Percentiles rank a stretch among this genome's conserved stretches.
Conservation (phyloP, 768 basidiomycete genomes). For the Leccinum ochraceum region DNA sequence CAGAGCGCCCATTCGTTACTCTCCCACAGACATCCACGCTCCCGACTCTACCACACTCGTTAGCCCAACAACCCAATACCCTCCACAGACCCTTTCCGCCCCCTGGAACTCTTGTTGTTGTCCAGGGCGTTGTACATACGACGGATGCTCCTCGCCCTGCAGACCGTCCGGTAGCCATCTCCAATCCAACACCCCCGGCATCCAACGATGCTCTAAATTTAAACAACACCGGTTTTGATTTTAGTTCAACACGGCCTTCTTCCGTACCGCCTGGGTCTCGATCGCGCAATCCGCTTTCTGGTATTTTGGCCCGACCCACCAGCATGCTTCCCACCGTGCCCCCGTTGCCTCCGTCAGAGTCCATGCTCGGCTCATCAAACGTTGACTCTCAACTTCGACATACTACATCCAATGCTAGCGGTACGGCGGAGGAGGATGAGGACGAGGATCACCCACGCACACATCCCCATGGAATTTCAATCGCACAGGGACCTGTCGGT, state of each 20-base stretch:
- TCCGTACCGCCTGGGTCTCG: conserved; percentile 32
- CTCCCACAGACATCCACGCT: conserved; percentile 16
- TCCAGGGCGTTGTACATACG: conserved; percentile 82
- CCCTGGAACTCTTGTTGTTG: conserved; percentile 77
- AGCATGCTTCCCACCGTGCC: conserved; percentile 33
- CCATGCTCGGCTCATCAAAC: conserved; percentile 4
- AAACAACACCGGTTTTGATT: conserved; percentile 8
- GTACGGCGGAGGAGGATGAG: conserved; percentile 13
- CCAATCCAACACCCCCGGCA: conserved; percentile 10
- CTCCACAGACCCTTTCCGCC: conserved; percentile 59
- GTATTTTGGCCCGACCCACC: conserved; percentile 40
- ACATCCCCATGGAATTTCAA: conserved; percentile 26
- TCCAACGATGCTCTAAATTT: conserved; percentile 9
- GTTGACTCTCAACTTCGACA: conserved; percentile 8
- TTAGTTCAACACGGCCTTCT: conserved; percentile 18
- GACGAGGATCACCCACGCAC: conserved; percentile 18
- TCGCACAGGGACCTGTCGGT: conserved; percentile 27
- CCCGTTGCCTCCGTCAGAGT: conserved; percentile 10
- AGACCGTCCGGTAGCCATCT: conserved; percentile 21
- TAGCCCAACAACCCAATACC: conserved; percentile 22
- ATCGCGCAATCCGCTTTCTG: conserved; percentile 37
- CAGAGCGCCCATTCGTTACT: conserved; percentile 15
- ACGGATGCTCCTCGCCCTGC: conserved; percentile 55
- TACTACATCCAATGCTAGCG: background rate
- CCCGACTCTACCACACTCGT: conserved; percentile 23